Conservation (phyloP, 1,284 basidiomycete species). For the Cutaneotrichosporon dermatis region DNA sequence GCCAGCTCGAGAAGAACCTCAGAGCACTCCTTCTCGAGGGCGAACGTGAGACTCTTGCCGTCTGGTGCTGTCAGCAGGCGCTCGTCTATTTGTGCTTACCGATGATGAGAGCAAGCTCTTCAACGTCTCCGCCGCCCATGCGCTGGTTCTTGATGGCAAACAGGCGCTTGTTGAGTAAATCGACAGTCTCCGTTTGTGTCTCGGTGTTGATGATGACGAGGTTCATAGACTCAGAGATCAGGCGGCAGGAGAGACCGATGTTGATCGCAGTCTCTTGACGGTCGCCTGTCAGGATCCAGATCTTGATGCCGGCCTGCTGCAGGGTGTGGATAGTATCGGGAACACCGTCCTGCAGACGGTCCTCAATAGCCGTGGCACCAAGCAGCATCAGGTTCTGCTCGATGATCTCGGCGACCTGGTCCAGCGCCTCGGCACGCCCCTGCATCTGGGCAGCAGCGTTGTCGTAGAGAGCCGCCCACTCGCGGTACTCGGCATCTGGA, state of each 20-base stretch:
- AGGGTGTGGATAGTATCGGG: slow-evolving; percentile 97
- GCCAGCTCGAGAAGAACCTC: slow-evolving; percentile 91
- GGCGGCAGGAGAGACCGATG: slow-evolving; percentile 92
- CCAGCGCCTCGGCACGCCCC: slow-evolving; percentile 86
- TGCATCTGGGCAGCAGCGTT: slow-evolving; percentile 89
- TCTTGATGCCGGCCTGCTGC: slow-evolving; percentile 97
- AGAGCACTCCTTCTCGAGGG: slow-evolving; percentile 86
- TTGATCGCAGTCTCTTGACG: slow-evolving; percentile 99
- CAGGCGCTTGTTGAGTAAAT: slow-evolving; percentile 84
- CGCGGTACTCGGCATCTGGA: slow-evolving; percentile 79
- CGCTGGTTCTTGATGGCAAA: slow-evolving; percentile 89
- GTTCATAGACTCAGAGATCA: slow-evolving; percentile 99
- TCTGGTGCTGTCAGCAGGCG: slow-evolving; percentile 55
- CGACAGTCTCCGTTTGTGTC: slow-evolving; percentile 71
- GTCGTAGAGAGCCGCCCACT: slow-evolving; percentile 84
- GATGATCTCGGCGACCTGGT: slow-evolving; percentile 90
- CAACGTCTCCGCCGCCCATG: slow-evolving; percentile 74
- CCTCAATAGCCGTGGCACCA: slow-evolving; percentile 97
- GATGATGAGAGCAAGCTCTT: slow-evolving; percentile 92
- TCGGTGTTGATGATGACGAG: slow-evolving; percentile 94
- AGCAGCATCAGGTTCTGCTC: slow-evolving; percentile 89
- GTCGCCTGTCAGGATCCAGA: slow-evolving; percentile 98
- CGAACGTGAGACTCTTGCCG: slow-evolving; percentile 89
- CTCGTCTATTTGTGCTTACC: slow-evolving; percentile 53
- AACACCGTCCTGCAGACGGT: slow-evolving; percentile 97